Evolutionary conservation across 1,284 basidiomycete species (phyloP).

Genomic region (Lentinus polychrous): DNA sequence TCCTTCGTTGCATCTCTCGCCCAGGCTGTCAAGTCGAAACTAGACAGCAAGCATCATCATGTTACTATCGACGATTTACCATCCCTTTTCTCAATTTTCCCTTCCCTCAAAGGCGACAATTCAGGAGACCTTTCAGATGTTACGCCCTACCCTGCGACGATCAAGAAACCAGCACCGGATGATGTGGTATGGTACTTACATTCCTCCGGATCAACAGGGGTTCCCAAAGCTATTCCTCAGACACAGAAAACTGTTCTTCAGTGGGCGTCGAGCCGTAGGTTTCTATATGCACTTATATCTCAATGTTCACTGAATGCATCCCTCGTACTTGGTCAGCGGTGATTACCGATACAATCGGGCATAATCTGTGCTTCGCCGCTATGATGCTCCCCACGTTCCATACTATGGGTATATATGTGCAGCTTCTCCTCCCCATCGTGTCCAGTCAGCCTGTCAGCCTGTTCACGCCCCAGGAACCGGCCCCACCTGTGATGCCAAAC

Average conservation of each 20-base stretch:
- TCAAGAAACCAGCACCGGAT: conserved; percentile 1
- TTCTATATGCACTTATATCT: not conserved
- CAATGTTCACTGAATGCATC: not conserved
- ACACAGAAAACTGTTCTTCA: conserved; percentile 7
- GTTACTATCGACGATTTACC: conserved; percentile 7
- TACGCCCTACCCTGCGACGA: conserved; percentile 1
- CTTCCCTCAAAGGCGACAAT: not conserved
- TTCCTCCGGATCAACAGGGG: conserved; percentile 3
- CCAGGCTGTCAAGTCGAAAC: not conserved
- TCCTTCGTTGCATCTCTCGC: conserved; percentile 6
- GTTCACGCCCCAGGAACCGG: conserved; percentile 13
- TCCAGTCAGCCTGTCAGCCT: conserved; percentile 6
- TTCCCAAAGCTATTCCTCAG: conserved; percentile 5
- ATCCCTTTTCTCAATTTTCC: conserved; percentile 7
- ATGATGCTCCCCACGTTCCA: conserved; percentile 16
- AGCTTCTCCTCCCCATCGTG: conserved; percentile 9
- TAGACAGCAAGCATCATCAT: not conserved
- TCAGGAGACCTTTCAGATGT: not conserved
- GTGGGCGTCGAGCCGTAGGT: conserved; percentile 5
- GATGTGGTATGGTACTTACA: conserved; percentile 2
- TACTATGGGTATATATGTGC: conserved; percentile 12
- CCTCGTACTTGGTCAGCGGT: not conserved
- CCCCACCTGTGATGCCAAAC: conserved; percentile 9
- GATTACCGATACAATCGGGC: not conserved
- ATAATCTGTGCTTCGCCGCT: conserved; percentile 6